Evolutionary conservation across 2,329 filamentous ascomycete genomes (phyloP).

Genomic region (Arthrocladium fulminans): DNA sequence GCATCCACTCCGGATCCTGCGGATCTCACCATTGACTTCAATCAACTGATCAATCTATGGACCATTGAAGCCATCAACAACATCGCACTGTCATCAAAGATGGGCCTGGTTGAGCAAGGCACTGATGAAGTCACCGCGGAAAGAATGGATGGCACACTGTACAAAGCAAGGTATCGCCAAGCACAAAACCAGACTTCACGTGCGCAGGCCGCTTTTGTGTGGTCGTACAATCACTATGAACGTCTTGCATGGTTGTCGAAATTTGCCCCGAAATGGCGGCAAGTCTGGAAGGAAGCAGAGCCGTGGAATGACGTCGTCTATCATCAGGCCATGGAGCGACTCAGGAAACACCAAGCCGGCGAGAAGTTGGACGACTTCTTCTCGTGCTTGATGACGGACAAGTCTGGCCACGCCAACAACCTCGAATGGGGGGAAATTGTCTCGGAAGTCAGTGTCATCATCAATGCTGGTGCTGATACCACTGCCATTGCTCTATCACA

Average conservation of each 20-base stretch:
- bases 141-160: constrained; percentile 28
- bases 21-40: constrained; percentile 43
- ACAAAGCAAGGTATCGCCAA: constrained; percentile 28
- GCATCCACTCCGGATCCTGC: constrained; percentile 3
- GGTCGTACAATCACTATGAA: too few relatives aligned
- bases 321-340: constrained; percentile 35
- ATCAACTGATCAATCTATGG: constrained; percentile 48
- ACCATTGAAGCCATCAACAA: constrained; percentile 49
- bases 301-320: constrained; percentile 40
- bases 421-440: constrained; percentile 30
- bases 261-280: too few relatives aligned
- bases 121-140: constrained; percentile 38
- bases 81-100: constrained; percentile 38
- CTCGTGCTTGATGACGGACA: constrained; percentile 42
- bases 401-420: constrained; percentile 30
- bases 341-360: constrained; percentile 39
- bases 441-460: constrained; percentile 21
- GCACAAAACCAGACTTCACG: not conserved
- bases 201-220: constrained; percentile 11
- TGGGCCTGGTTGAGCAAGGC: constrained; percentile 45
- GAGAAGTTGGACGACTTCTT: constrained; percentile 51
- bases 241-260: too few relatives aligned
- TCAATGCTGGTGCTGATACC: constrained; percentile 17
- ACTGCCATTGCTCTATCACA: constrained; percentile 22
- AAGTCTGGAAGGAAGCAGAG: not conserved